Base-by-base conservation (phyloP, 192 early-diverging fungal genomes). In the Coemansia sp. region DNA sequence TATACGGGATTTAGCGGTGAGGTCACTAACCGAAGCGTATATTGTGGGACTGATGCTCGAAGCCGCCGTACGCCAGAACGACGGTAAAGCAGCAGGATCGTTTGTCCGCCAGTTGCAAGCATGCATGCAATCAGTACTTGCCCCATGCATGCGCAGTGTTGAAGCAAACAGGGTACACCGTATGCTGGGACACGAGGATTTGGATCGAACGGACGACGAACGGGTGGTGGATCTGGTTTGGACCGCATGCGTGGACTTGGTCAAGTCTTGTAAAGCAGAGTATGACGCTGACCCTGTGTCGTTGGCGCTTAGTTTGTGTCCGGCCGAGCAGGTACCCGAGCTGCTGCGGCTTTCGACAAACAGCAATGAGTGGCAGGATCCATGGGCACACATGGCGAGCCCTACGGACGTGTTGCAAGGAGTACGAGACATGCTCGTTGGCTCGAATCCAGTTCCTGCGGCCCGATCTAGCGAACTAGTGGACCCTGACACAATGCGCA, bases 241-340 rank as follows among this genome's bases (percentile, higher is more conserved):
- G 66, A 56, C 19, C 6, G 58, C 58, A 8, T 60, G 66, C 13
- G 62, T 56, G 14, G 51, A 54, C 10, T 38, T 74, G 59, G 32
- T 43, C 20, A 22, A 39, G 27, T 32, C 50, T 10, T 12, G 8
- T 1, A 23, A 5, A 45, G 35, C 4, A n/a, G 66, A 69, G 38
- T 61, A 63, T 24, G 57, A 61, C 20, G 66, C 64, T 20, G 73
- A 45, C 41, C 41, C 63, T 1, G 51, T 65, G 52, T 60, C 73
- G 18, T 16, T 74, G 57, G 73, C 73, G 8, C 66, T 74, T 26
- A 54, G 73, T 22, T 38, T 74, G 59, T 74, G 73, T 23, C 73
- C 73, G 16, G 54, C 62, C 5, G 38, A 47, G 38, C 61, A 69
- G 14, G 64, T 74, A 18, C 62, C 73, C 8, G 27, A 39, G 66